Percentiles rank a stretch among this genome's conserved stretches.
These are phyloP conservation scores for Lagenidium sp. DNA, from an alignment of 352 stramenopile species.

Conservation along the genomic window DNA sequence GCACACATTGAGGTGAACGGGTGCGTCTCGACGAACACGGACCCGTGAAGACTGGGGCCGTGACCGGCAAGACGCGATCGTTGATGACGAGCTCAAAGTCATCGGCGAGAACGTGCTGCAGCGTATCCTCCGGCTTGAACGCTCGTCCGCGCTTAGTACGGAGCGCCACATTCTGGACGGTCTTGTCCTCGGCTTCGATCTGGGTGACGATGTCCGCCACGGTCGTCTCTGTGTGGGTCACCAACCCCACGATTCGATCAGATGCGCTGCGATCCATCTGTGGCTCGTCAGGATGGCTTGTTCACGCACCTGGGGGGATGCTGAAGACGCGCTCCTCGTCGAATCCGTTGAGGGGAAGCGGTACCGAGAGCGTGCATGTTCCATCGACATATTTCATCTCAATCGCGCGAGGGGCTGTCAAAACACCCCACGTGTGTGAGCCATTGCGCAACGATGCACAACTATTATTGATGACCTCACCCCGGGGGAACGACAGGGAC, in stretches of 20 bases:
- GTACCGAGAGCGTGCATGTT: conserved; percentile 62
- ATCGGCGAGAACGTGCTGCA: conserved; percentile 62
- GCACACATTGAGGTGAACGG: not conserved
- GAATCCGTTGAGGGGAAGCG: conserved; percentile 66
- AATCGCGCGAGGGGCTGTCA: conserved; percentile 25
- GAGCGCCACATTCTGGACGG: conserved; percentile 55
- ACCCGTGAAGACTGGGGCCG: conserved; percentile 61
- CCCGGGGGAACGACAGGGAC: no score
- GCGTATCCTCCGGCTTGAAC: conserved; percentile 50
- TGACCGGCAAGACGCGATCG: conserved; percentile 61
- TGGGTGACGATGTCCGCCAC: conserved; percentile 63
- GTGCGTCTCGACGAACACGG: no score
- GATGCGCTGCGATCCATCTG: no score
- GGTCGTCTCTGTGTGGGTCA: conserved; percentile 47
- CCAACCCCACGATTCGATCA: not conserved
- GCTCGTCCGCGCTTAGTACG: conserved; percentile 44
- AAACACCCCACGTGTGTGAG: no score
- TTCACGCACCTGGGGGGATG: conserved; percentile 37
- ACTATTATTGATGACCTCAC: no score
- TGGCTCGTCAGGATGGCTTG: not conserved
- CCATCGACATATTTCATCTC: conserved; percentile 80
- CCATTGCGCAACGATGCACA: no score
- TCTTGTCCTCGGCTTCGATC: conserved; percentile 71
- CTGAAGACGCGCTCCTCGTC: conserved; percentile 76
- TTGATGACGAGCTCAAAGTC: conserved; percentile 82